Percentiles rank a stretch among this genome's conserved stretches.
Evolutionary conservation across 768 basidiomycete species (phyloP).

Genomic region (Suillus alpinus): DNA sequence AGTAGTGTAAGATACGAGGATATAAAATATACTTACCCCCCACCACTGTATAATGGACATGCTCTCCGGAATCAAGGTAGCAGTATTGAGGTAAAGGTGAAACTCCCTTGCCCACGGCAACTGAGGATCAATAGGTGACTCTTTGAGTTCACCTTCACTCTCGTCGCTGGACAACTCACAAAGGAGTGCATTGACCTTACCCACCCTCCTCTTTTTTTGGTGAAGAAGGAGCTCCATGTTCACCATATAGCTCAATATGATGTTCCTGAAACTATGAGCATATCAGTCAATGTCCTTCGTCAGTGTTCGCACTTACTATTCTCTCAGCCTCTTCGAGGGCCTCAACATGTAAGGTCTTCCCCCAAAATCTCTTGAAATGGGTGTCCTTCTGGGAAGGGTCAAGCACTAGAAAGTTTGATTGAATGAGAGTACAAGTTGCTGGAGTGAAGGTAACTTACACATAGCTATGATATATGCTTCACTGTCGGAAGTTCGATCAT

Average conservation of each 20-base stretch:
- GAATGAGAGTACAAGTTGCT: no score
- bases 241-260: neutral
- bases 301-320: no score
- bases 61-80: constrained; percentile 15
- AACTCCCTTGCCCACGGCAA: constrained; percentile 23
- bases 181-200: constrained; percentile 1
- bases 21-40: constrained; percentile 27
- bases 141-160: constrained; percentile 6
- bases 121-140: constrained; percentile 1
- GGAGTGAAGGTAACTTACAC: no score
- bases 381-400: no score
- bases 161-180: constrained; percentile 10
- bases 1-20: neutral
- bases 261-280: no score
- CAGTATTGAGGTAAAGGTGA: constrained; percentile 18
- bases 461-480: no score
- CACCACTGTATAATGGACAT: constrained; percentile 30
- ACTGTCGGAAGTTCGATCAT: no score
- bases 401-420: no score
- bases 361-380: no score
- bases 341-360: no score
- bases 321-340: no score
- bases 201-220: neutral
- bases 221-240: neutral
- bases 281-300: no score